Evolutionary conservation across 2,329 filamentous ascomycete genomes (phyloP), one percentile per base, ranked within the genome.

Genomic region (Ceratocystis harringtonii): DNA sequence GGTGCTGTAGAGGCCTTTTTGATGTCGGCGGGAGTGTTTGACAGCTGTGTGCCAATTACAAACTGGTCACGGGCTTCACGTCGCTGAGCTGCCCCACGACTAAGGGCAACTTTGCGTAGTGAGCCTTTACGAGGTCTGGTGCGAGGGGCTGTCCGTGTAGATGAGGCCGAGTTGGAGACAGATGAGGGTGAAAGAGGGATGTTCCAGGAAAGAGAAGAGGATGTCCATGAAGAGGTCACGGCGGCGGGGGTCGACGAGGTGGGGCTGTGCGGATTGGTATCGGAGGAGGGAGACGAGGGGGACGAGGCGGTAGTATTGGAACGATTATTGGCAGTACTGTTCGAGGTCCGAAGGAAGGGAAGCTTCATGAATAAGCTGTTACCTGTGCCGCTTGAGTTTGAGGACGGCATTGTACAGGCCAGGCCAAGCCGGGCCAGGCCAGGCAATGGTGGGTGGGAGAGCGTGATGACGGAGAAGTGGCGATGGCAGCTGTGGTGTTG

Each of bases 91-190:
- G 55, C 83, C 68, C 87, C 86, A 68, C 88, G 87, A 17, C 90
- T 89, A 19, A 96, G 78, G 30, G 90, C 91, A 10, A 89, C 90
- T 75, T 96, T 96, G 67, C 92, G 83, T 73, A 96, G 78, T 10
- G 92, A 96, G 3, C 90, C 91, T 72, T 88, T 89, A 67, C 92
- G 84, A 41, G 61, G 63, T 22, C 66, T 61, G n/a, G 66, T 65
- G 25, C 65, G 65, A 41, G 64, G 44, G 22, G 52, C 32, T 8
- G 63, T 43, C 41, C 50, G 52, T 3, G 63, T 48, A 25, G 63
- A 48, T 5, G 63, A 61, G 52, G 55, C 10, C 28, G 55, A 17
- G 55, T 15, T 36, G 10, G 55, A 58, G 55, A 30, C 28, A n/a
- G 55, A 58, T 5, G 55, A 36, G 7, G 55, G 28, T n/a, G 55